Conservation (phyloP, 495 filamentous ascomycete species). For the Aspergillus avenaceus region DNA sequence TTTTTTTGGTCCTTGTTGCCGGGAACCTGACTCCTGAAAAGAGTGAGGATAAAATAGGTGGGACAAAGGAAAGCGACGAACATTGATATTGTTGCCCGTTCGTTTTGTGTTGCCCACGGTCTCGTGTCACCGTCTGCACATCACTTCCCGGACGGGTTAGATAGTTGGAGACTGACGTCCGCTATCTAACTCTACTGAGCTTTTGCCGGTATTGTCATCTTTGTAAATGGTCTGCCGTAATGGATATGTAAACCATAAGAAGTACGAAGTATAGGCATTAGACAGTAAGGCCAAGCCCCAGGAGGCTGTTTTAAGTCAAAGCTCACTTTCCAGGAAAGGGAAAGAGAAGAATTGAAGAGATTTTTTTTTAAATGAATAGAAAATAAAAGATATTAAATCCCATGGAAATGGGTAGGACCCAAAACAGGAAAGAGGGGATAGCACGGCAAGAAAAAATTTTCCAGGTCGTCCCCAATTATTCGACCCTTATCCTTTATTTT, state of each 20-base stretch:
- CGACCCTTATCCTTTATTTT: too few species aligned
- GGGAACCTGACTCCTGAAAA: too few species aligned
- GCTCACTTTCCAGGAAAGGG: background rate
- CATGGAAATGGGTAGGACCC: too few species aligned
- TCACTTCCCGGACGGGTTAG: background rate
- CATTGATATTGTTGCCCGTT: background rate
- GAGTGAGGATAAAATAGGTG: too few species aligned
- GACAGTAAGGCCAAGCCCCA: background rate
- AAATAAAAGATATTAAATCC: background rate
- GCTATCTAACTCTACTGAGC: background rate
- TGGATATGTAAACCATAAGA: background rate
- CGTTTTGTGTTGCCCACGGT: background rate
- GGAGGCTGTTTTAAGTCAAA: background rate
- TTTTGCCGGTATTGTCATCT: background rate
- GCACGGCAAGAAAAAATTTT: too few species aligned
- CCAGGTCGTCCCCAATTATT: too few species aligned
- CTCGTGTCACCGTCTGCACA: background rate
- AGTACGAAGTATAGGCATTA: too few species aligned
- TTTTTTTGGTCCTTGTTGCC: too few species aligned
- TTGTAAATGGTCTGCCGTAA: background rate
- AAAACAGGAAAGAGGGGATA: too few species aligned
- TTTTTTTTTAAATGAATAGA: too few species aligned
- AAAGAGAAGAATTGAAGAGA: background rate
- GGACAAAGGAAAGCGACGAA: background rate
- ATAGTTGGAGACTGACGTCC: background rate